Evolutionary conservation across 2,329 filamentous ascomycete species (phyloP).

Genomic region (Colletotrichum orchidophilum): DNA sequence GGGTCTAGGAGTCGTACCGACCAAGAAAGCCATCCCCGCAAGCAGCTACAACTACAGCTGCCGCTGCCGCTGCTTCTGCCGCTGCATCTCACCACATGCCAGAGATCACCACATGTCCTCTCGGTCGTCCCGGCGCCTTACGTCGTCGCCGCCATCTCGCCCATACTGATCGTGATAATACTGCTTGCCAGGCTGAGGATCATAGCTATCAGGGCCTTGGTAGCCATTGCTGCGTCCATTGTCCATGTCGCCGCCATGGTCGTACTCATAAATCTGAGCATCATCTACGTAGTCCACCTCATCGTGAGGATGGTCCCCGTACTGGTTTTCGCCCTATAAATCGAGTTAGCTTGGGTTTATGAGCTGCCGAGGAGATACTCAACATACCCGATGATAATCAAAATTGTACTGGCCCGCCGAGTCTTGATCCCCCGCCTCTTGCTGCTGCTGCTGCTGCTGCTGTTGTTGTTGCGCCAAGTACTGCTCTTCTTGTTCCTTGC

Average conservation of each 20-base stretch:
- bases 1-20: not conserved
- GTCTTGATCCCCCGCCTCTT: slow-evolving; percentile 55
- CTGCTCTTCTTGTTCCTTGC: slow-evolving; percentile 60
- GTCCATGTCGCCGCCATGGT: slow-evolving; percentile 52
- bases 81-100: not conserved
- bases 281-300: slow-evolving; percentile 62
- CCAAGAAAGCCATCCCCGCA: slow-evolving; percentile 6
- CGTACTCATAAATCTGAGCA: slow-evolving; percentile 63
- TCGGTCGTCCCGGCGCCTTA: slow-evolving; percentile 45
- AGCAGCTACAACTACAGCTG: not conserved
- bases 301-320: slow-evolving; percentile 55
- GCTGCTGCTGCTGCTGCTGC: slow-evolving; percentile 52
- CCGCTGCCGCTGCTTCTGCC: not conserved
- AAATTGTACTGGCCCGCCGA: slow-evolving; percentile 61
- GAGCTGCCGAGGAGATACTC: not conserved
- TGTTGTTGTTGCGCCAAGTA: slow-evolving; percentile 56
- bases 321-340: slow-evolving; percentile 55
- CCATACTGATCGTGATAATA: slow-evolving; percentile 50
- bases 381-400: slow-evolving; percentile 62
- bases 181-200: slow-evolving; percentile 48
- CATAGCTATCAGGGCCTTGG: slow-evolving; percentile 49
- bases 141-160: slow-evolving; percentile 42
- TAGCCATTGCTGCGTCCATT: slow-evolving; percentile 47
- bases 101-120: slow-evolving; percentile 54
- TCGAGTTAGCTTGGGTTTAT: not conserved